Evolutionary conservation across 225 moss, liverwort and hornwort genomes (phyloP).

Genomic region (Marchantia polymorpha): DNA sequence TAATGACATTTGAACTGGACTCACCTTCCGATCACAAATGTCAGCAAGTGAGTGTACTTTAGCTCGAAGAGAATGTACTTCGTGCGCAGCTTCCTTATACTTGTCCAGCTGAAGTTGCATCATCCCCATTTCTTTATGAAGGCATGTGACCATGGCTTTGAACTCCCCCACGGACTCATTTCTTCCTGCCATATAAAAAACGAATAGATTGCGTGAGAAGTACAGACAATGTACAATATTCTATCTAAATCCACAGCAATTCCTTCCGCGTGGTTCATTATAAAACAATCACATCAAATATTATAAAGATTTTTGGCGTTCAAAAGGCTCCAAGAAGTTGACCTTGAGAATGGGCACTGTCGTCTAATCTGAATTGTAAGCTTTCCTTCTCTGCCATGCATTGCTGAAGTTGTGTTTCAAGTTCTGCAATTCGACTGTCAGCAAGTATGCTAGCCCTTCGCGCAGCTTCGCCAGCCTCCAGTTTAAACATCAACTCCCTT

Average conservation of each 20-base stretch:
- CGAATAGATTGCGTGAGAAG: neutral
- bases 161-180: constrained; percentile 78
- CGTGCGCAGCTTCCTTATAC: constrained; percentile 76
- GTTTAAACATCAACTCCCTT: constrained; percentile 65
- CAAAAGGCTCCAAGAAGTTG: neutral
- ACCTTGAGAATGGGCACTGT: constrained; percentile 73
- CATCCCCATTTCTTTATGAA: constrained; percentile 90
- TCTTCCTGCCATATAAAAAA: constrained; percentile 45
- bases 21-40: constrained; percentile 83
- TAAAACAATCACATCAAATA: neutral
- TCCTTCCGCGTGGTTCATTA: neutral
- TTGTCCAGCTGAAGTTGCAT: constrained; percentile 81
- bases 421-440: constrained; percentile 68
- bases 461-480: constrained; percentile 69
- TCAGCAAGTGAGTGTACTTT: constrained; percentile 67
- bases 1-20: neutral
- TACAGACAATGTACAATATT: too few relatives aligned
- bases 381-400: constrained; percentile 84
- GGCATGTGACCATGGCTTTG: constrained; percentile 76
- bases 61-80: constrained; percentile 83
- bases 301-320: neutral
- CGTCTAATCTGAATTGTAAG: constrained; percentile 76
- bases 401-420: constrained; percentile 78
- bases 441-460: constrained; percentile 59
- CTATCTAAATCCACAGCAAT: neutral